A percentile compares a stretch with the other conserved stretches of the same genome.
Evolutionary conservation across 1,139 yeast genomes (phyloP).

Genomic region (Yamadazyma buinensis): DNA sequence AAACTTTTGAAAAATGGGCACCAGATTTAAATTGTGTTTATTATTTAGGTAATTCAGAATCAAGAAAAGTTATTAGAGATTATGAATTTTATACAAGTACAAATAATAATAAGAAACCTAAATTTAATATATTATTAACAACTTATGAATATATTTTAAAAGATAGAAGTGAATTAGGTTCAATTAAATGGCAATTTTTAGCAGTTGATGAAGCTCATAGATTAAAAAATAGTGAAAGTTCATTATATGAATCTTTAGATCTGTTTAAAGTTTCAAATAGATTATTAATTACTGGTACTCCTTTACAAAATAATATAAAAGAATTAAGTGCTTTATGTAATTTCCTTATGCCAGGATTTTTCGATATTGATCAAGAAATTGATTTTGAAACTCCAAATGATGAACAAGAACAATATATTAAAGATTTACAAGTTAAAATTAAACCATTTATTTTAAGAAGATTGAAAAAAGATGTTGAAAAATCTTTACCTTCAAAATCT

Average conservation of each 20-base stretch:
- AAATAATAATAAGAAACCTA: constrained; percentile 50
- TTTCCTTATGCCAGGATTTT: constrained; percentile 93
- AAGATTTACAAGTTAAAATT: constrained; percentile 75
- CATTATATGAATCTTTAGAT: constrained; percentile 80
- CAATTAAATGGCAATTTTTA: constrained; percentile 88
- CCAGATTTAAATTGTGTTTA: constrained; percentile 92
- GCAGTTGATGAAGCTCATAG: constrained; percentile 99
- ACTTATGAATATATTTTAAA: constrained; percentile 95
- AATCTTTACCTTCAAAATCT: constrained; percentile 89
- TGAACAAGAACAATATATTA: constrained; percentile 84
- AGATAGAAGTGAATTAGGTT: constrained; percentile 76
- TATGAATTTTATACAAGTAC: constrained; percentile 68
- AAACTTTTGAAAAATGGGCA: constrained; percentile 96
- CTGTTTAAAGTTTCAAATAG: constrained; percentile 84
- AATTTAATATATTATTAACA: constrained; percentile 83
- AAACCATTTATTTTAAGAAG: constrained; percentile 92
- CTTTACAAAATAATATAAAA: constrained; percentile 90
- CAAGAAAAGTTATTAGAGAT: constrained; percentile 78
- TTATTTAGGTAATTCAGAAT: constrained; percentile 87
- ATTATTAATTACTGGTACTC: constrained; percentile 94
- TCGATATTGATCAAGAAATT: constrained; percentile 86
- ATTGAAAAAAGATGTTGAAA: constrained; percentile 94
- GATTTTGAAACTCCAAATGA: constrained; percentile 87
- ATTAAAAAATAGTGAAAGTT: constrained; percentile 89
- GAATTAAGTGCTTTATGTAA: constrained; percentile 94